Evolutionary conservation across 106 monocot genomes (phyloP).

Genomic region (Dactylorhiza incarnata): DNA sequence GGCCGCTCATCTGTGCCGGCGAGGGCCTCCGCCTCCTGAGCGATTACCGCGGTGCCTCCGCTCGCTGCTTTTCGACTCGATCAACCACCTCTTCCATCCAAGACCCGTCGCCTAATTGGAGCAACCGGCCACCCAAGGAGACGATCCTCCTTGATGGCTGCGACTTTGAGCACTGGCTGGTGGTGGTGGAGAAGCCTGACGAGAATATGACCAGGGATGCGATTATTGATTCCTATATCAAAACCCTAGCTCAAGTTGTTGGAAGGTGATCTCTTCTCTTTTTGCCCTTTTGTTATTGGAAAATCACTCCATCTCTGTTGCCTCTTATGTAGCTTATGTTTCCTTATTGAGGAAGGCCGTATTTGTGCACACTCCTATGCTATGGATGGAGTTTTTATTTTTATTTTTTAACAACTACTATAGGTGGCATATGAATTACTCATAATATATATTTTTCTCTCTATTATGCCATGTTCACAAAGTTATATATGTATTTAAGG

Average conservation of each 20-base stretch:
- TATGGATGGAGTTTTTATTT: neutral
- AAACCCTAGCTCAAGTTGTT: slow-evolving; percentile 66
- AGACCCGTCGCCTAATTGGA: slow-evolving; percentile 85
- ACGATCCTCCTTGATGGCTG: slow-evolving; percentile 91
- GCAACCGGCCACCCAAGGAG: slow-evolving; percentile 92
- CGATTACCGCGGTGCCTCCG: slow-evolving; percentile 1
- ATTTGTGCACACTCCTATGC: neutral
- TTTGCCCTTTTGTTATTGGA: neutral
- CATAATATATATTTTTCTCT: no score
- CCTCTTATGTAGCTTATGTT: neutral
- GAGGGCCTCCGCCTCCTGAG: slow-evolving; percentile 16
- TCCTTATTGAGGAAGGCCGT: neutral
- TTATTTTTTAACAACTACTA: no score
- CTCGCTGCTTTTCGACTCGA: slow-evolving; percentile 56
- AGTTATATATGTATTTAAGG: no score
- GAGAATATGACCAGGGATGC: slow-evolving; percentile 57
- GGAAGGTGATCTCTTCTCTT: slow-evolving; percentile 47
- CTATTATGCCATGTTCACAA: no score
- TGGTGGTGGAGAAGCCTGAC: slow-evolving; percentile 80
- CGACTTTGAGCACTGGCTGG: slow-evolving; percentile 98
- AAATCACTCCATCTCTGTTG: neutral
- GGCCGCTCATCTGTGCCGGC: slow-evolving; percentile 18
- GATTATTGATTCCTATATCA: slow-evolving; percentile 80
- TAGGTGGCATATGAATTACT: no score
- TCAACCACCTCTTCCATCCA: slow-evolving; percentile 71